phyloP scores from a whole-genome alignment of 352 stramenopile genomes.

The Phytophthora foliorum region DNA sequence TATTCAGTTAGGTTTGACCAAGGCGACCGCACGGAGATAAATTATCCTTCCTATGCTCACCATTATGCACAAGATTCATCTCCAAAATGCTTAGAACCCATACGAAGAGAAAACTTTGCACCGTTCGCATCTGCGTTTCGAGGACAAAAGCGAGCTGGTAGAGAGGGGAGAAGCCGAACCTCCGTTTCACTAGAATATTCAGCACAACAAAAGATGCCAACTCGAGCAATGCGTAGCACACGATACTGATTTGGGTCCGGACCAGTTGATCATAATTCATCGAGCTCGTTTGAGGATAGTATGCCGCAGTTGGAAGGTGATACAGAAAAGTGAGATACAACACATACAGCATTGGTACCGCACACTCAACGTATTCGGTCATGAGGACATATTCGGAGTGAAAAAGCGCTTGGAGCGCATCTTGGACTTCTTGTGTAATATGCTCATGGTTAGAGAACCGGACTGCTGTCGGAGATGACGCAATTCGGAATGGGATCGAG shows the following conservation, averaged over 20 bases:
- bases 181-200: constrained; percentile 9
- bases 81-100: constrained; percentile 36
- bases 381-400: constrained; percentile 35
- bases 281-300: constrained; percentile 28
- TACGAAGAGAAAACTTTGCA: constrained; percentile 32
- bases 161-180: constrained; percentile 32
- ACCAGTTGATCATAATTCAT: not conserved
- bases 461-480: not conserved
- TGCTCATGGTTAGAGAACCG: not conserved
- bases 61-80: constrained; percentile 38
- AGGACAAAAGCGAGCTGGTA: constrained; percentile 50
- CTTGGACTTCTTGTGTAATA: not conserved
- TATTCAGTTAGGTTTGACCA: not conserved
- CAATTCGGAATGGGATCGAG: not conserved
- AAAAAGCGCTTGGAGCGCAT: constrained; percentile 31
- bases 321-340: constrained; percentile 26
- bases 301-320: constrained; percentile 32
- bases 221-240: constrained; percentile 27
- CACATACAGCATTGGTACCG: constrained; percentile 33
- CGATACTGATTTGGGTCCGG: not conserved
- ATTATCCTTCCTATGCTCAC: constrained; percentile 4
- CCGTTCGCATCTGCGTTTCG: constrained; percentile 27
- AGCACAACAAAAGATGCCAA: constrained; percentile 26
- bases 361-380: constrained; percentile 39
- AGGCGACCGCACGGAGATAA: not conserved